Evolutionary conservation across 108 stramenopile species (phyloP).

Genomic region (Nitzschia sp.): DNA sequence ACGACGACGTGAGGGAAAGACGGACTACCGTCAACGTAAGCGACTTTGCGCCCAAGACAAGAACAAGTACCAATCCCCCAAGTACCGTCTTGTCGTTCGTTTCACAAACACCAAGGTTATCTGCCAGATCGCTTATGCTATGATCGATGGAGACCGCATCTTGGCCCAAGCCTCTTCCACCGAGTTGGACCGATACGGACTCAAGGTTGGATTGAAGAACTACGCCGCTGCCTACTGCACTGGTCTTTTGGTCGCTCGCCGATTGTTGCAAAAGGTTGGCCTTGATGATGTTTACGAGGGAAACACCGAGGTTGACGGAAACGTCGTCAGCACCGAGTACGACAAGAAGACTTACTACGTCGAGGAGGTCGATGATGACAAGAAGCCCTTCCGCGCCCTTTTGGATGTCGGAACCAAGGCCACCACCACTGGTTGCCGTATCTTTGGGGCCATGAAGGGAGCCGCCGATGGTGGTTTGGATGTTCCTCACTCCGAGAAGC

Average conservation of each 20-base stretch:
- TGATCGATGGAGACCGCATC: conserved; percentile 95
- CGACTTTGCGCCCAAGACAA: conserved; percentile 94
- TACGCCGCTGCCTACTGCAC: conserved; percentile 99
- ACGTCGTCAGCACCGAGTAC: conserved; percentile 78
- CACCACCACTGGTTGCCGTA: conserved; percentile 94
- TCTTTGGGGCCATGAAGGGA: conserved; percentile 98
- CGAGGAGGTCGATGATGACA: conserved; percentile 98
- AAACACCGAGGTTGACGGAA: conserved; percentile 84
- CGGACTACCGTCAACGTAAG: conserved; percentile 99
- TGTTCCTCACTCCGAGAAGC: conserved; percentile 96
- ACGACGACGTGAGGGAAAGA: conserved; percentile 98
- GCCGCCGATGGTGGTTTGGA: conserved; percentile 98
- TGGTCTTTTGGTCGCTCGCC: conserved; percentile 93
- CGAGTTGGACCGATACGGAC: conserved; percentile 94
- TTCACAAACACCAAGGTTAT: conserved; percentile 92
- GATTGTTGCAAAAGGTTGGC: conserved; percentile 95
- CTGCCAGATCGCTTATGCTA: conserved; percentile 95
- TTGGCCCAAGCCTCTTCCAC: conserved; percentile 82
- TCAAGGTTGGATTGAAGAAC: conserved; percentile 97
- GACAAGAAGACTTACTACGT: conserved; percentile 96
- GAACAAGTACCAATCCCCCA: conserved; percentile 99
- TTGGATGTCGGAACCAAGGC: conserved; percentile 95
- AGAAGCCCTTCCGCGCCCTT: conserved; percentile 94
- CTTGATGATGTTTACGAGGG: conserved; percentile 94
- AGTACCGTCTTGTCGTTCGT: conserved; percentile 98